Evolutionary conservation across 1,284 basidiomycete species (phyloP).

Genomic region (Apiotrichum akiyoshidainum): DNA sequence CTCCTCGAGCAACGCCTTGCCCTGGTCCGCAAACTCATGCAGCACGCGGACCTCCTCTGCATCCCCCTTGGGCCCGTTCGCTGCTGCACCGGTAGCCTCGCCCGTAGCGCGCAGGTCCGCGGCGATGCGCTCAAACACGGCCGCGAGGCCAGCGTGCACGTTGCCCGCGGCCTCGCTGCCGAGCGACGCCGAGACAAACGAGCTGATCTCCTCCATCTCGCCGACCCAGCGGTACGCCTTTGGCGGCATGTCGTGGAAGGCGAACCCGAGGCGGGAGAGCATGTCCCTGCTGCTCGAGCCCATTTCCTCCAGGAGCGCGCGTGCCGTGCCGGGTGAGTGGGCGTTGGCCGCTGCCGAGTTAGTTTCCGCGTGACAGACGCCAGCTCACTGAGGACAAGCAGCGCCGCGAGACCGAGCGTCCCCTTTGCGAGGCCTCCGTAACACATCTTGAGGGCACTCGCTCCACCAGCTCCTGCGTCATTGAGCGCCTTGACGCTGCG

Average conservation of each 20-base stretch:
- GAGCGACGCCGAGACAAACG: constrained; percentile 19
- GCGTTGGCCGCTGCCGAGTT: constrained; percentile 18
- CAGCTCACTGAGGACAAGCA: constrained; percentile 19
- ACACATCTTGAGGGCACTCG: constrained; percentile 27
- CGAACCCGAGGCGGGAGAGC: constrained; percentile 2
- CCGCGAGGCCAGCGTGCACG: constrained; percentile 16
- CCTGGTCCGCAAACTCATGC: constrained; percentile 12
- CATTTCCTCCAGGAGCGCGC: constrained; percentile 18
- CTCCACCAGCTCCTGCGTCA: constrained; percentile 21
- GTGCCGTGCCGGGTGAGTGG: constrained; percentile 21
- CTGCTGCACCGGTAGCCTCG: background rate
- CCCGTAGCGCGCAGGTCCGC: constrained; percentile 13
- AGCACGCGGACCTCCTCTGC: constrained; percentile 12
- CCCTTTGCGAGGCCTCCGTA: constrained; percentile 26
- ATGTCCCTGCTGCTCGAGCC: constrained; percentile 6
- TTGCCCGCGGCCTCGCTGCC: background rate
- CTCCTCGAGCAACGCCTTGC: constrained; percentile 19
- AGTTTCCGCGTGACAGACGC: background rate
- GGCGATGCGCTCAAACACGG: constrained; percentile 21
- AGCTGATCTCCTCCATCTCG: constrained; percentile 26
- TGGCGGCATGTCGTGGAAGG: constrained; percentile 15
- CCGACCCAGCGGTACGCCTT: constrained; percentile 25
- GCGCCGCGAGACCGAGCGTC: constrained; percentile 11
- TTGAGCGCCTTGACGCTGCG: constrained; percentile 1
- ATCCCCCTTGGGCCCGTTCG: background rate